Evolutionary conservation across 2,329 filamentous ascomycete genomes (phyloP), one percentile per base, ranked within the genome.

Genomic region (Lizonia empirigonia): DNA sequence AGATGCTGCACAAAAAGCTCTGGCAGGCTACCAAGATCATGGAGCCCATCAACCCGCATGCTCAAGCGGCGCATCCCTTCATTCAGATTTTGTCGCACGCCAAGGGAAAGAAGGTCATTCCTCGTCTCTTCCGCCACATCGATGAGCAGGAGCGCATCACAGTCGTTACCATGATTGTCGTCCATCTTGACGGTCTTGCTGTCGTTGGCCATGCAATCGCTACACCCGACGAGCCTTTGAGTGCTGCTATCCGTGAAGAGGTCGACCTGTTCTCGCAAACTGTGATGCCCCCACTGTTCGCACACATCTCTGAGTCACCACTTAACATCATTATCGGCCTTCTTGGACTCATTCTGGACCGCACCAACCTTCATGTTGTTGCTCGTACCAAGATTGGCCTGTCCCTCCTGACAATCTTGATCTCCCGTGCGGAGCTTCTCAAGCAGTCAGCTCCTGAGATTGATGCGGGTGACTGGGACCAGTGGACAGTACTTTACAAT

Each of bases 71-170:
- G 15, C 94, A 99, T 72, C 94, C 94, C 0, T 99, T 99, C 76
- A 97, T 99, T 62, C 90, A 92, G 37, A 93, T 99, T 72, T 79
- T 99, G 37, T 96, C 92, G 4, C 95, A 94, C 67, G 85, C 87
- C 62, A 99, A 99, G 79, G 94, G 94, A 68, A 97, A 97, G 78
- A 96, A 94, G 78, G 90, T 90, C 1, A 91, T 99, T 54, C 91
- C 91, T 40, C 90, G 94, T 47, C 89, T 97, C 44, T 97, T 97
- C 83, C 88, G 91, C 34, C 91, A 97, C 67, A 89, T 97, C 44
- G 89, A 89, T 58, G 89, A 92, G 56, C 89, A 97, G 69, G 92
- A 97, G 75, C 90, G 93, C 40, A 92, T 94, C 18, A 97, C 92
- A 1, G 91, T 97, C 56, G 81, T 99, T 56, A 99, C 94, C 5